Evolutionary conservation across 2,329 filamentous ascomycete genomes (phyloP), one percentile per base, ranked within the genome.

Genomic region (Phialophora expanda): DNA sequence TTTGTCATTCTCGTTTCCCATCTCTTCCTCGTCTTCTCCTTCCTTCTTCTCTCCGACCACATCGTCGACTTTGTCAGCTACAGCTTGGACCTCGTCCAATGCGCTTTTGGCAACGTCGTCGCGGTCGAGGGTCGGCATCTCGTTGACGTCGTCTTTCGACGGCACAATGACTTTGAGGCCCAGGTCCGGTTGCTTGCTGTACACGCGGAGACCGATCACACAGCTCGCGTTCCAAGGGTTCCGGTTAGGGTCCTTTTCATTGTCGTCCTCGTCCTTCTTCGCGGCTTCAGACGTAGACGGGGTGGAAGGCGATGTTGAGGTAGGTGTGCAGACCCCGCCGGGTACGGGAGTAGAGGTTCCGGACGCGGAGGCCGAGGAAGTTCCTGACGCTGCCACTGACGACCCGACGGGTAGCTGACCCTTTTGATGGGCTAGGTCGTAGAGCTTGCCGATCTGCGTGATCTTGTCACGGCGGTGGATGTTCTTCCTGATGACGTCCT

Each of bases 401-500:
- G 38, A 44, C 38, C 6, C 38, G 38, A n/a, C 14, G 17, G 68
- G 68, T 67, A 51, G 78, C 70, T 65, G 69, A 32, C 26, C 78
- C 70, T 82, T 82, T 1, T 80, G 78, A 60, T 82, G 79, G 1
- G 80, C 80, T 6, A 82, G 73, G 62, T 82, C 80, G 61, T 82
- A 82, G 1, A 80, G 77, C 9, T 81, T 78, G 8, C 80, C 80
- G 14, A 82, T 78, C 62, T 81, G 79, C 1, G 82, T 77, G 2
- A 96, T 83, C 76, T 96, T 96, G 72, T 93, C 90, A 28, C 91
- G 87, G 3, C 80, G 80, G 63, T 86, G 86, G 65, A 88, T 90
- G 63, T 88, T 86, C 9, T 84, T 81, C 58, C 86, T 84, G 32
- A 94, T 86, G 1, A 90, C 87, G 34, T 91, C 84, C 53, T 72